Evolutionary conservation across 2,329 filamentous ascomycete species (phyloP).

Genomic region (Dendrostoma leiphaemia): DNA sequence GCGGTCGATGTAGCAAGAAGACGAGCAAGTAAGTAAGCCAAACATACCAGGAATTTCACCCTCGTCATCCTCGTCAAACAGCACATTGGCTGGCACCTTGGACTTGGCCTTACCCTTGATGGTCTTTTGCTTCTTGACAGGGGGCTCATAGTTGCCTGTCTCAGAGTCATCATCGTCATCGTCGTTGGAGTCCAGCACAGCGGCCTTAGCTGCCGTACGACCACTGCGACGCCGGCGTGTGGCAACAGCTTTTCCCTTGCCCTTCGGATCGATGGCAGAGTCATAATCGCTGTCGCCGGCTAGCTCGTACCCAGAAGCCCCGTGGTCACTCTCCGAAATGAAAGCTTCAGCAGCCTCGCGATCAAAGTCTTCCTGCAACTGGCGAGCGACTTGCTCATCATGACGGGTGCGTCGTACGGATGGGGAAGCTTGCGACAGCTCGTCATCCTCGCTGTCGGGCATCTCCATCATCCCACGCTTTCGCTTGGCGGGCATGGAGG

Average conservation of each 20-base stretch:
- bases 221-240: not conserved
- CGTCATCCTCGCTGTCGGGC: conserved; percentile 40
- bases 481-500: conserved; percentile 27
- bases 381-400: conserved; percentile 53
- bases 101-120: conserved; percentile 2
- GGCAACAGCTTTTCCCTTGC: conserved; percentile 17
- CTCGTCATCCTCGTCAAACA: not conserved
- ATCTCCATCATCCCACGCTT: conserved; percentile 45
- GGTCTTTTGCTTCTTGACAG: conserved; percentile 15
- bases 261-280: conserved; percentile 7
- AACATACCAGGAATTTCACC: conserved; percentile 13
- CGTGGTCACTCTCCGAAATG: conserved; percentile 19
- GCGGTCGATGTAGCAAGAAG: too few species aligned
- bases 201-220: conserved; percentile 1
- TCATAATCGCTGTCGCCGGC: conserved; percentile 10
- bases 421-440: conserved; percentile 34
- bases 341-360: conserved; percentile 10
- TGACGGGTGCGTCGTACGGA: conserved; percentile 53
- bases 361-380: conserved; percentile 49
- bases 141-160: conserved; percentile 4
- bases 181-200: conserved; percentile 12
- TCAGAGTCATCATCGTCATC: conserved; percentile 24
- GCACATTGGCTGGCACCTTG: not conserved
- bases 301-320: conserved; percentile 24
- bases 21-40: not conserved